Conservation (phyloP, 2,329 filamentous ascomycete genomes). For the Apiospora saccharicola region DNA sequence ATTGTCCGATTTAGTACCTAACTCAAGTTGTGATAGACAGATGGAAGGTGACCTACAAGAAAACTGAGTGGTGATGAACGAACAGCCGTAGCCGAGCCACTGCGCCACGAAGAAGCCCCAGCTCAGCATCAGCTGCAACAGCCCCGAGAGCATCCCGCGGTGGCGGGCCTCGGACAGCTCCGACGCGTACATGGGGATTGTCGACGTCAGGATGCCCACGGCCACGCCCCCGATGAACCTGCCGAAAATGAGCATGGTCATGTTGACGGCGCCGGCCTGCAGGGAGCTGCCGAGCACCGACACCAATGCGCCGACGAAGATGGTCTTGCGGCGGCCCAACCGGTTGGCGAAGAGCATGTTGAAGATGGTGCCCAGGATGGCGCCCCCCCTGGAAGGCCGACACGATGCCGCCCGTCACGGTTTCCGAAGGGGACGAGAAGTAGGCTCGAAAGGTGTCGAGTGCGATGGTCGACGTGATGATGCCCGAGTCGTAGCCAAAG, state of each 20-base stretch:
- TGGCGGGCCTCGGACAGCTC: constrained; percentile 82
- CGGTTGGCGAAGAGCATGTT: constrained; percentile 66
- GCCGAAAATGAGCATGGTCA: constrained; percentile 72
- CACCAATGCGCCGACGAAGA: constrained; percentile 72
- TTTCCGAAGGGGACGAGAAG: constrained; percentile 43
- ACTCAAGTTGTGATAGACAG: not conserved
- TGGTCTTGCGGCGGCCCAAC: constrained; percentile 70
- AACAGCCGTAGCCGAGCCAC: constrained; percentile 73
- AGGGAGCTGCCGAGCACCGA: constrained; percentile 77
- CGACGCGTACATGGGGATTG: constrained; percentile 73
- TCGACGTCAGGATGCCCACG: constrained; percentile 53
- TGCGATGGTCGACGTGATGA: constrained; percentile 61
- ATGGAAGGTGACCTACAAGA: not conserved
- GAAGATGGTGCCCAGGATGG: constrained; percentile 67
- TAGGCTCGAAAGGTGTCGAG: constrained; percentile 51
- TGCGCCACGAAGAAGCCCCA: constrained; percentile 75
- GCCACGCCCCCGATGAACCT: constrained; percentile 75
- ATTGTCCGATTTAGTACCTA: not conserved
- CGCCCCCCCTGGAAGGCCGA: constrained; percentile 76
- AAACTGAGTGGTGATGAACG: constrained; percentile 42
- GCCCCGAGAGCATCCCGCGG: constrained; percentile 74
- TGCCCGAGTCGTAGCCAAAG: constrained; percentile 63
- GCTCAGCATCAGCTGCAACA: constrained; percentile 86
- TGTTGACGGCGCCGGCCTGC: constrained; percentile 70
- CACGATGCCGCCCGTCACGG: constrained; percentile 69